Base-by-base conservation (phyloP, 768 basidiomycete genomes). In the Leccinellum albellum region DNA sequence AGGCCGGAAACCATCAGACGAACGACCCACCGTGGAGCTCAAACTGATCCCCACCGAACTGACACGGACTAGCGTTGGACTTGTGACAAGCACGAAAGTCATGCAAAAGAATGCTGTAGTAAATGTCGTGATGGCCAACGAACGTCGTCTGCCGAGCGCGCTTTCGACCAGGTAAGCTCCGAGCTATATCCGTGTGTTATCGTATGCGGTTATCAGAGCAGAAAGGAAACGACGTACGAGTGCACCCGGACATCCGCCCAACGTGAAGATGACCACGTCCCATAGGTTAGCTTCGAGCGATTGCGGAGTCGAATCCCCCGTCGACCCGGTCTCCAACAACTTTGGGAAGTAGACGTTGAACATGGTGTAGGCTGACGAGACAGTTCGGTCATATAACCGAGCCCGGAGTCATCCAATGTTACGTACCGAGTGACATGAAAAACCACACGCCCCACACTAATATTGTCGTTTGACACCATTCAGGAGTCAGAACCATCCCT, bases 261-360 rank as follows among this genome's bases (percentile, higher is more conserved):
- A 59, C 1, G 92, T 89, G 62, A 91, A 94, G 32, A 91, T 84
- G 31, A 89, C 83, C n/a, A 93, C 87, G 64, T 94, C 91, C 86
- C 89, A 89, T 35, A 95, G 64, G 45, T 83, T 88, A 55, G 80
- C 82, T 62, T 82, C 79, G 15, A 87, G 68, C 1, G 80, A 76
- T 64, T 82, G 81, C 1, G 77, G 67, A 13, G 66, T 61, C 14
- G 56, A 56, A 14, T 65, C 56, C 6, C 60, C 57, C n/a, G 53
- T 57, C 3, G 66, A 57, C 2, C 59, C 58, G 26, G 81, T 80
- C 73, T 96, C 94, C 35, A 96, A 74, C 12, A 94, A 75, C 66
- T 91, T 95, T 0, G 94, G 94, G 20, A 94, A 79, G 67, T 84
- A 96, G 26, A 94, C 91, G 66, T 95, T 96, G 73, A 96, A 95